Base-by-base conservation (phyloP, 2,329 filamentous ascomycete species). In the Apiospora pterosperma region DNA sequence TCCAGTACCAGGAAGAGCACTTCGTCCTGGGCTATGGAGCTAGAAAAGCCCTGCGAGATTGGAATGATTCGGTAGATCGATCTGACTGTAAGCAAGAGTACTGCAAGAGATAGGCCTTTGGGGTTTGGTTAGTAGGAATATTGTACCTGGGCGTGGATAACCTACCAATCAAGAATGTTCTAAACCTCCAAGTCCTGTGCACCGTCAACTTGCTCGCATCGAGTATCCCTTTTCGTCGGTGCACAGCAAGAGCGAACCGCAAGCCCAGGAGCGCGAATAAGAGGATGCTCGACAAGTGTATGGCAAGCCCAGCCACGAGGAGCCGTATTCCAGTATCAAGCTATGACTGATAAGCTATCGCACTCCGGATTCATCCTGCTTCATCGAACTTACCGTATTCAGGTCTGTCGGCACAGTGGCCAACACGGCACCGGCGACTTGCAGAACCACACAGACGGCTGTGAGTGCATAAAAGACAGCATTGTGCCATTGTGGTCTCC, bases 151-250 rank as follows among this genome's bases (percentile, higher is more conserved):
- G 48, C 3, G 8, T 36, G 16, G 23, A n/a, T 62, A 5, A 71
- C 78, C 66, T 77, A 85, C 84, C 76, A 62, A 80, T 68, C 4
- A 85, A 71, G 48, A 83, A 83, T 4, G 72, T 71, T 62, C 74
- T 80, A 68, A 84, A 85, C 6, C 73, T 71, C 0, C 70, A 63
- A 1, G 81, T 81, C 10, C 73, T 74, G 67, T 84, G 84, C 19
- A 83, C 69, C 2, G 70, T 67, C 0, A 76, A 73, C 64, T 79
- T 78, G 16, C 72, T 78, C 5, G 74, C 70, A 65, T 84, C 79
- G 10, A 81, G 72, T 36, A 78, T 75, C 38, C 74, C 75, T 36
- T 23, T 25, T 19, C 77, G 76, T 16, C 75, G 77, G 59, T 74
- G 75, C 8, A 84, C 67, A 39, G 74, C 73, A 38, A 79, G 69